Conservation (phyloP, 2,329 filamentous ascomycete genomes). For the Pseudocercospora vitis region DNA sequence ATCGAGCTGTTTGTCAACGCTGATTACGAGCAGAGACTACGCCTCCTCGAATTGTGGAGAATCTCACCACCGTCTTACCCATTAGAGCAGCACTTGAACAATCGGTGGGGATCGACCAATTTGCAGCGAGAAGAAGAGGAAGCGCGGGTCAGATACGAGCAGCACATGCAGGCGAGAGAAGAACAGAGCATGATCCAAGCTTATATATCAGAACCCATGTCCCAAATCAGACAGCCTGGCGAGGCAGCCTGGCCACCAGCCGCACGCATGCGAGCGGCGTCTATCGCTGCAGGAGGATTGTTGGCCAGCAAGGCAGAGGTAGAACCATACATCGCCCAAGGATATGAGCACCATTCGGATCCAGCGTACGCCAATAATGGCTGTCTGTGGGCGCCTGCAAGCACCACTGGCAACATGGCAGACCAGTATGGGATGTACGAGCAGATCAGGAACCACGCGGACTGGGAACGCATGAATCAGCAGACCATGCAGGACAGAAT, state of each 20-base stretch:
- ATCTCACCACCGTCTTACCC: slow-evolving; percentile 69
- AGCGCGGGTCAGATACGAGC: slow-evolving; percentile 59
- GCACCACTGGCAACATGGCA: slow-evolving; percentile 56
- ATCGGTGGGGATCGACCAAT: slow-evolving; percentile 60
- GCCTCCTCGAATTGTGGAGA: slow-evolving; percentile 81
- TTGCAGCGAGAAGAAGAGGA: slow-evolving; percentile 56
- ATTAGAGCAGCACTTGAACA: slow-evolving; percentile 42
- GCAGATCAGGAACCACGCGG: slow-evolving; percentile 53
- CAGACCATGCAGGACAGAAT: slow-evolving; percentile 24
- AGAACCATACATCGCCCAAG: slow-evolving; percentile 82
- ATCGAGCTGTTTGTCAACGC: slow-evolving; percentile 76
- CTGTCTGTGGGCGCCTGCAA: slow-evolving; percentile 41
- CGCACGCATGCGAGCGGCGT: slow-evolving; percentile 33
- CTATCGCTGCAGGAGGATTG: slow-evolving; percentile 27
- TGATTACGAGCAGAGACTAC: slow-evolving; percentile 67
- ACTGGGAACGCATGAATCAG: slow-evolving; percentile 41
- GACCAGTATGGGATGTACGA: slow-evolving; percentile 66
- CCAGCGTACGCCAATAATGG: slow-evolving; percentile 61
- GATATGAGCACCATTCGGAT: slow-evolving; percentile 70
- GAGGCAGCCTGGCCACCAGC: slow-evolving; percentile 34
- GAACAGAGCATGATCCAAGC: slow-evolving; percentile 33
- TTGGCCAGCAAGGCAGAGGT: slow-evolving; percentile 40
- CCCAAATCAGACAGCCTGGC: slow-evolving; percentile 28
- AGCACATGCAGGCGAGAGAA: slow-evolving; percentile 26
- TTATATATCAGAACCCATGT: slow-evolving; percentile 29